Percentiles rank a stretch among this genome's conserved stretches.
Conservation (phyloP, 768 basidiomycete genomes). For the Trichaptum fuscoviolaceum region DNA sequence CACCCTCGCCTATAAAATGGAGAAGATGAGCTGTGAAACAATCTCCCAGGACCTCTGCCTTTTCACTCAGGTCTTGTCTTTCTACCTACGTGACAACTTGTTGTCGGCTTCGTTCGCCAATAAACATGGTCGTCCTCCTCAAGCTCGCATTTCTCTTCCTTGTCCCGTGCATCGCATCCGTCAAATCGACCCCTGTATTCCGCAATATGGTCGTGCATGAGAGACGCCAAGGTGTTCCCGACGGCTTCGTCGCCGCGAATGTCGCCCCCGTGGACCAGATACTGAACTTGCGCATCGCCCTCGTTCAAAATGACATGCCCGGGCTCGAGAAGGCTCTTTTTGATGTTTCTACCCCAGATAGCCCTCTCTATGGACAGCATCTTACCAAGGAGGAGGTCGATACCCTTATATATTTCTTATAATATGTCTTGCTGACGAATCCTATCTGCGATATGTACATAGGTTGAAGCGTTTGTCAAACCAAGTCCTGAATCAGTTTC, state of each 20-base stretch:
- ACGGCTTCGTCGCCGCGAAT: constrained; percentile 24
- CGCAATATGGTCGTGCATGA: constrained; percentile 23
- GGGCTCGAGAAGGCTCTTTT: constrained; percentile 32
- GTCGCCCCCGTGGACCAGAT: constrained; percentile 24
- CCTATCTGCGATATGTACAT: neutral
- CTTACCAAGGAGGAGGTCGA: constrained; percentile 33
- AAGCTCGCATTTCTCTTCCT: constrained; percentile 8
- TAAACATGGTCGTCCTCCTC: neutral
- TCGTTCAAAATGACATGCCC: constrained; percentile 28
- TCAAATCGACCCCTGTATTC: constrained; percentile 2
- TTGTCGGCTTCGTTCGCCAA: neutral
- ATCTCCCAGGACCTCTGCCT: neutral
- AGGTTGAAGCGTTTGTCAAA: constrained; percentile 22
- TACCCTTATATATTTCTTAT: neutral
- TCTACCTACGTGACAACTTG: neutral
- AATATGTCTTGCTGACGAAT: neutral
- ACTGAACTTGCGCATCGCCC: constrained; percentile 33
- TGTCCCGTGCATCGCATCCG: neutral
- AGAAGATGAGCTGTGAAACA: neutral
- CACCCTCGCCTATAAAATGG: neutral
- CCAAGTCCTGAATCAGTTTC: constrained; percentile 18
- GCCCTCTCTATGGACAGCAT: constrained; percentile 31
- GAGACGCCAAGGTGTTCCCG: constrained; percentile 19
- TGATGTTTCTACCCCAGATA: constrained; percentile 34
- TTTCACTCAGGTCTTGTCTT: neutral